These are phyloP conservation scores for Fraxinus angustifolia DNA, from an alignment of 305 asterid species.

Conservation along the genomic window DNA sequence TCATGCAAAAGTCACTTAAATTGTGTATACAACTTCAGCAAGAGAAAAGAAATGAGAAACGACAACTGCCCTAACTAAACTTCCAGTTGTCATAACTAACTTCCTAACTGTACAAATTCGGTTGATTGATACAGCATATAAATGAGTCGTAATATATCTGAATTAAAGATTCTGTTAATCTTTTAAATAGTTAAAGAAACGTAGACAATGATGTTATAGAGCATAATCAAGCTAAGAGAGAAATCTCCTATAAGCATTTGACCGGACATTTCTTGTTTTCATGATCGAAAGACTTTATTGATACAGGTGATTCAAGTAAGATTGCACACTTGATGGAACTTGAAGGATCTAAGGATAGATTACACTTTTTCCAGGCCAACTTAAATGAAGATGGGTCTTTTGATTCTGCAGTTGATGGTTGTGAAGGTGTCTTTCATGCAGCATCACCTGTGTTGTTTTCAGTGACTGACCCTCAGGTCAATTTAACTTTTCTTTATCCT, in stretches of 20 bases:
- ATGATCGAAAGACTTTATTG: background rate
- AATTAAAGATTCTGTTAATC: background rate
- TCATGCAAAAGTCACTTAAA: no score
- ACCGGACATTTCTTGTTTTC: background rate
- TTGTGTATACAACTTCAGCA: no score
- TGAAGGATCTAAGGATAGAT: conserved; percentile 48
- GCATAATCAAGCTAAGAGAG: background rate
- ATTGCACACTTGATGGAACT: conserved; percentile 33
- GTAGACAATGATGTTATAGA: background rate
- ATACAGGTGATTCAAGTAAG: conserved; percentile 36
- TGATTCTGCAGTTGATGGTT: conserved; percentile 40
- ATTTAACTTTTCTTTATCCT: background rate
- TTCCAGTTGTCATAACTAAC: no score
- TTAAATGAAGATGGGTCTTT: conserved; percentile 43
- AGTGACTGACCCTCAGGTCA: conserved; percentile 26
- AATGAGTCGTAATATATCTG: background rate
- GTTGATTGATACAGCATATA: no score
- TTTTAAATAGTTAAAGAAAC: background rate
- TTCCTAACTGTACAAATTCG: no score
- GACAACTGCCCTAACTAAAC: no score
- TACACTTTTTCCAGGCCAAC: conserved; percentile 35
- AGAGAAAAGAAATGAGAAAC: no score
- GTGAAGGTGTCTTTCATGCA: conserved; percentile 46
- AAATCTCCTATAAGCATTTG: background rate
- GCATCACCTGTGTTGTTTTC: conserved; percentile 40